phyloP scores from a whole-genome alignment of 306 rosid genomes.

The Gynostemma pentaphyllum region DNA sequence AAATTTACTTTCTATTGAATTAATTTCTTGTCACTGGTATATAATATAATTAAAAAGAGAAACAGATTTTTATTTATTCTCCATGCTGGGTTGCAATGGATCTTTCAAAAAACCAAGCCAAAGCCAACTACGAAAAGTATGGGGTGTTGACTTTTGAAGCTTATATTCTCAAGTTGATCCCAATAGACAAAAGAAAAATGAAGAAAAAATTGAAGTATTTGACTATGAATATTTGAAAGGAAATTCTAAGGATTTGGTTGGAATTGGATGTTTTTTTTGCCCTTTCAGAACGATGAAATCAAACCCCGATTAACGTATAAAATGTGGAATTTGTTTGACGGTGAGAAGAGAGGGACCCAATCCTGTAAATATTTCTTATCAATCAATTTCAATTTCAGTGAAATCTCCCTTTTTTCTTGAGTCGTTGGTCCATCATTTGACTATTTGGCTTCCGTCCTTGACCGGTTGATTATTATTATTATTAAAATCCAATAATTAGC shows the following conservation, averaged over 20 bases:
- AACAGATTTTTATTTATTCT: too few species aligned
- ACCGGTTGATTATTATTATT: background rate
- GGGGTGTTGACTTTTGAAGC: background rate
- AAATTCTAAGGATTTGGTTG: background rate
- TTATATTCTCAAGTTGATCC: background rate
- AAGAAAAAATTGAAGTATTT: background rate
- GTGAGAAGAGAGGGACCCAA: background rate
- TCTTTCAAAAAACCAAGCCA: too few species aligned
- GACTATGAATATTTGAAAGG: background rate
- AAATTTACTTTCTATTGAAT: too few species aligned
- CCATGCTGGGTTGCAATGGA: too few species aligned
- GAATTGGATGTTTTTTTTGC: background rate
- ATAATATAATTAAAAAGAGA: too few species aligned
- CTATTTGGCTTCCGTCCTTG: background rate
- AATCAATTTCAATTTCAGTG: too few species aligned
- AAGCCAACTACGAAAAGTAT: background rate
- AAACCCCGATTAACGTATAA: background rate
- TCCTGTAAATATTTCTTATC: background rate
- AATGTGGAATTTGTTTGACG: slow-evolving; percentile 3
- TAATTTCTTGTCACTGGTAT: too few species aligned
- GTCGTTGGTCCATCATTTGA: background rate
- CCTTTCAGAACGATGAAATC: too few species aligned
- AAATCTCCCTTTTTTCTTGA: too few species aligned
- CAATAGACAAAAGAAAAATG: background rate
- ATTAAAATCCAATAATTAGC: background rate